Base-by-base conservation (phyloP, 805 yeast species). In the Nakazawaea ishiwadae region DNA sequence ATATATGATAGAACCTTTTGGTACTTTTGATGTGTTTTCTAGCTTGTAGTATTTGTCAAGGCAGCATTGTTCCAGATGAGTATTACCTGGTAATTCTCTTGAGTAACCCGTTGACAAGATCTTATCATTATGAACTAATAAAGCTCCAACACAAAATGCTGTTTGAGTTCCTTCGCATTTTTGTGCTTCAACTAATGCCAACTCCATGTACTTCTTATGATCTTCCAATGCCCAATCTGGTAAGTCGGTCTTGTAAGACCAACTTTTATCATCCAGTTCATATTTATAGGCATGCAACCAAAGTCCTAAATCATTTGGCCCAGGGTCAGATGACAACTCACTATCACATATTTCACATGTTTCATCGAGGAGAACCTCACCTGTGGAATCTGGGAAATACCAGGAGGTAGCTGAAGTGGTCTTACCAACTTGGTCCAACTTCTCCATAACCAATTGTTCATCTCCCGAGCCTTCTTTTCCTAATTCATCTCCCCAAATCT, bases 21-120 rank as follows among this genome's bases (percentile, higher is more conserved):
- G 96, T 3, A 88, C 67, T 2, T 62, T 63, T 3, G 51, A 39
- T 4, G 45, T 45, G 6, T 33, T 61, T 1, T 62, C 57, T 29
- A 60, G 51, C 5, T 55, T 50, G 43, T 69, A 77, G 51, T 81
- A 83, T 59, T 93, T 93, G 24, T 80, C 84, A 43, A 93, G 56
- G 0, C 96, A 96, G 66, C 95, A 84, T 58, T 93, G 96, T 54
- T 93, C 99, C 3, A 99, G 99, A 59, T 91, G 99, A 0, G 99
- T 91, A 60, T 91, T 93, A 0, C 98, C 99, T 15, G 83, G 85
- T 2, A 90, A 65, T 59, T 93, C 99, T 41, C 98, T 71, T 0
- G 98, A 87, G 54, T 77, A 88, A 0, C 99, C 99, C 0, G 86
- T 79, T 6, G 84, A 71, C n/a, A 93, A 56, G 0, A 91, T 66